Evolutionary conservation across 2,329 filamentous ascomycete genomes (phyloP).

Genomic region (Microcera coccophila): DNA sequence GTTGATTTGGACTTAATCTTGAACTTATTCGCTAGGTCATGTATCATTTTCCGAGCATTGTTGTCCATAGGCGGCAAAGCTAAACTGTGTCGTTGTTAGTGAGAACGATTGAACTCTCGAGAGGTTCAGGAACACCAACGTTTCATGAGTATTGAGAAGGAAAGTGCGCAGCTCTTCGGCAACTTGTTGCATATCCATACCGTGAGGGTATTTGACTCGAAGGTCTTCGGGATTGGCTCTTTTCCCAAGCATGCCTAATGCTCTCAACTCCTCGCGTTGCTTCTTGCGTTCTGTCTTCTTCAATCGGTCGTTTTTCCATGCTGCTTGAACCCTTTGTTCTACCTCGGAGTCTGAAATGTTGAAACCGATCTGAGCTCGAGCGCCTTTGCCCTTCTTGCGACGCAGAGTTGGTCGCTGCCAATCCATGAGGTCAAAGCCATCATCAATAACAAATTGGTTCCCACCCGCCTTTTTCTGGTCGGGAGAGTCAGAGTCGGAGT

Average conservation of each 20-base stretch:
- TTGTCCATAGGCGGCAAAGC: slow-evolving; percentile 82
- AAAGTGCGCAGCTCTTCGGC: slow-evolving; percentile 70
- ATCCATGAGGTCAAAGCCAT: slow-evolving; percentile 82
- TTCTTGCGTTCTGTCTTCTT: slow-evolving; percentile 69
- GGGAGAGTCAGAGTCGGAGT: slow-evolving; percentile 15
- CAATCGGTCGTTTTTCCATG: slow-evolving; percentile 64
- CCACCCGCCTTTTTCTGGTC: slow-evolving; percentile 31
- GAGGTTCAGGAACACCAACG: slow-evolving; percentile 45
- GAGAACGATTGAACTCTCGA: neutral
- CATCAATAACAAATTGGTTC: slow-evolving; percentile 44
- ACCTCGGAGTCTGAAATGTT: slow-evolving; percentile 65
- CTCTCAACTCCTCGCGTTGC: slow-evolving; percentile 64
- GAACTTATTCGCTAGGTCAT: slow-evolving; percentile 71
- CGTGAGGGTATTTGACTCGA: slow-evolving; percentile 66
- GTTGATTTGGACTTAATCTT: slow-evolving; percentile 80
- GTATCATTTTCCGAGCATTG: slow-evolving; percentile 69
- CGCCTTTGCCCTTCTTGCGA: slow-evolving; percentile 59
- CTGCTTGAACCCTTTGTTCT: slow-evolving; percentile 53
- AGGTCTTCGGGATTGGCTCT: slow-evolving; percentile 55
- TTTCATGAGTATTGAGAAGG: slow-evolving; percentile 58
- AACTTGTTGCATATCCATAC: slow-evolving; percentile 68
- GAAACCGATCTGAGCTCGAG: slow-evolving; percentile 48
- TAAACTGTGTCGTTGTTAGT: slow-evolving; percentile 47
- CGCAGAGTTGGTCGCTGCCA: slow-evolving; percentile 67
- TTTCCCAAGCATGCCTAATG: slow-evolving; percentile 62